Conservation (phyloP, 352 stramenopile genomes). For the Aphanomyces cochlioides region DNA sequence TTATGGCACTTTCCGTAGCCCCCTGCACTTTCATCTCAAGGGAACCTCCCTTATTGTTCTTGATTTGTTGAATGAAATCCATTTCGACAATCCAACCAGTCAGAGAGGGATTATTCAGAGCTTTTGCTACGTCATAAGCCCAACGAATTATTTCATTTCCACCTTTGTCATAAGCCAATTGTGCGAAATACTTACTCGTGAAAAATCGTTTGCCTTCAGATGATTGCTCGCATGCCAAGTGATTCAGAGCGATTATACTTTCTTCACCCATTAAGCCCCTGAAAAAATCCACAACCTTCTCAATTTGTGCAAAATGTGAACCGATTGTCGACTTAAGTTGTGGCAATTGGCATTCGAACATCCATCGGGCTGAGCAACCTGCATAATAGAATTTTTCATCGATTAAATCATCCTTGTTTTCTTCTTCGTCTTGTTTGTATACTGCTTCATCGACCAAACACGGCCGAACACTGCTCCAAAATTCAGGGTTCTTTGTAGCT, state of each 20-base stretch:
- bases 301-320: background rate
- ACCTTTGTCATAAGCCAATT: background rate
- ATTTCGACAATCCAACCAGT: constrained; percentile 4
- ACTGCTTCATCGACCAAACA: background rate
- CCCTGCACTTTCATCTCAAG: background rate
- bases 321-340: background rate
- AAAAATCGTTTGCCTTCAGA: background rate
- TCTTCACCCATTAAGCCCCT: background rate
- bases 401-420: background rate
- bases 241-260: no score
- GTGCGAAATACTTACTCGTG: background rate
- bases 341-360: background rate
- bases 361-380: background rate
- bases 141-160: background rate
- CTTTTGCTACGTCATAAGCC: background rate
- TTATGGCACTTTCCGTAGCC: background rate
- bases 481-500: background rate
- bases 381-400: constrained; percentile 1
- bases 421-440: no score
- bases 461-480: background rate
- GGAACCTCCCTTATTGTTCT: background rate
- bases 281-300: background rate
- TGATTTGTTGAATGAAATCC: constrained; percentile 4
- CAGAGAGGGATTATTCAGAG: background rate
- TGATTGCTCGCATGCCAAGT: no score